A percentile compares a stretch with the other conserved stretches of the same genome.
Evolutionary conservation across 2,329 filamentous ascomycete genomes (phyloP).

Genomic region (Juglanconis sp.): DNA sequence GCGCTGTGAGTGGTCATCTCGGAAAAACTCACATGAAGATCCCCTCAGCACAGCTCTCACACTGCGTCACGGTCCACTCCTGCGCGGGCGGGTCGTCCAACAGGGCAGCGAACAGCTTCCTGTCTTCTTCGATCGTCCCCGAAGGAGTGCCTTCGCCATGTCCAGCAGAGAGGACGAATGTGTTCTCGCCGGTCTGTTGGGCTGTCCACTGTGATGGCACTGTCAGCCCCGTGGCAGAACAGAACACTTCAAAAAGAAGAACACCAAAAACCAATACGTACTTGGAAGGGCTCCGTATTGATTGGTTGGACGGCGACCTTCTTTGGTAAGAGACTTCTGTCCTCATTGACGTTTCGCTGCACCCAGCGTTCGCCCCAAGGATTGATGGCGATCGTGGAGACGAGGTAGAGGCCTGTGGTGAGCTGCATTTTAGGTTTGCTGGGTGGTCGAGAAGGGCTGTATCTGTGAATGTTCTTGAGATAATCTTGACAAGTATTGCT

Average conservation of each 20-base stretch:
- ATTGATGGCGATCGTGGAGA: slow-evolving; percentile 9
- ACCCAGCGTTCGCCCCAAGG: slow-evolving; percentile 11
- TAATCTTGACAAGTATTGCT: background rate
- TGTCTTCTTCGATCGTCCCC: background rate
- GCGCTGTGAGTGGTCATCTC: background rate
- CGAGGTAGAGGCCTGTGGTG: slow-evolving; percentile 3
- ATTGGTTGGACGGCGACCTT: background rate
- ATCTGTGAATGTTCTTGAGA: background rate
- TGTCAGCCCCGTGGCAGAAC: background rate
- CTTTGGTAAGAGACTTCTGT: background rate
- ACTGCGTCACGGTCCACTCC: slow-evolving; percentile 1
- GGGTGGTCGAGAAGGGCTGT: background rate
- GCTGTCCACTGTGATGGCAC: background rate
- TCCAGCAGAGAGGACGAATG: slow-evolving; percentile 1
- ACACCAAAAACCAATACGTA: background rate
- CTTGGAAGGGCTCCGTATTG: background rate
- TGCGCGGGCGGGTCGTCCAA: background rate
- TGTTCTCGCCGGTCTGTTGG: background rate
- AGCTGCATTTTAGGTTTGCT: slow-evolving; percentile 4
- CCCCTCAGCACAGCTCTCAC: slow-evolving; percentile 1
- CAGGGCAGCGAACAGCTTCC: background rate
- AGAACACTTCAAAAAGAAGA: background rate
- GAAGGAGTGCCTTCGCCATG: background rate
- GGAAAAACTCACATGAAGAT: background rate
- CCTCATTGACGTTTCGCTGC: background rate